Evolutionary conservation across 2,329 filamentous ascomycete genomes (phyloP).

Genomic region (Tolypocladium tundrense): DNA sequence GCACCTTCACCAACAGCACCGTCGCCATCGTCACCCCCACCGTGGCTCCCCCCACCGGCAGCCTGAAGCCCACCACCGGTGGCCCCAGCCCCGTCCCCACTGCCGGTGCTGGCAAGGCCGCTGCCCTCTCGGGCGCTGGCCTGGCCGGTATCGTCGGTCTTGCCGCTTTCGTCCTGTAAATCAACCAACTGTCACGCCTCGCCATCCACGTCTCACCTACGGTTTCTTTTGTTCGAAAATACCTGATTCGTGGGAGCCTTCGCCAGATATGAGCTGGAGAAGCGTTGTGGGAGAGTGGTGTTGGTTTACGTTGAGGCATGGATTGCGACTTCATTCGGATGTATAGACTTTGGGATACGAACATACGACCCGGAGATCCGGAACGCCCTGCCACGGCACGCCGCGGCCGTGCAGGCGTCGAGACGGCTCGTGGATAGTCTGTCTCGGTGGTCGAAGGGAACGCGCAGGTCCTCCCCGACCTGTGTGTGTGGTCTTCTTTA

Average conservation of each 20-base stretch:
- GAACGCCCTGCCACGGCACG: not conserved
- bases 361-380: constrained; percentile 23
- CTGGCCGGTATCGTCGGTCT: constrained; percentile 51
- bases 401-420: not conserved
- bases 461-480: constrained; percentile 8
- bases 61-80: constrained; percentile 15
- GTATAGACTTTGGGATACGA: constrained; percentile 25
- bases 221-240: constrained; percentile 31
- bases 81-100: constrained; percentile 31
- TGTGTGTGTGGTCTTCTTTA: constrained; percentile 16
- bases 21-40: constrained; percentile 10
- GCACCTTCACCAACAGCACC: constrained; percentile 20
- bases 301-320: constrained; percentile 16
- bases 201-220: constrained; percentile 26
- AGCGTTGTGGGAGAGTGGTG: constrained; percentile 14
- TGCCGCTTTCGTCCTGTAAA: constrained; percentile 50
- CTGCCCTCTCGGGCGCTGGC: constrained; percentile 46
- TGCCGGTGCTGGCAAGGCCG: constrained; percentile 45
- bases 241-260: constrained; percentile 26
- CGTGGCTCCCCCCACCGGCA: constrained; percentile 10
- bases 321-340: constrained; percentile 16
- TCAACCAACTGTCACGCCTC: constrained; percentile 24
- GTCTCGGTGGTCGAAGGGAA: constrained; percentile 5
- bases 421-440: not conserved
- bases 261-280: constrained; percentile 27